Conservation (phyloP, 257 asterid genomes). For the Echites panduratus region DNA sequence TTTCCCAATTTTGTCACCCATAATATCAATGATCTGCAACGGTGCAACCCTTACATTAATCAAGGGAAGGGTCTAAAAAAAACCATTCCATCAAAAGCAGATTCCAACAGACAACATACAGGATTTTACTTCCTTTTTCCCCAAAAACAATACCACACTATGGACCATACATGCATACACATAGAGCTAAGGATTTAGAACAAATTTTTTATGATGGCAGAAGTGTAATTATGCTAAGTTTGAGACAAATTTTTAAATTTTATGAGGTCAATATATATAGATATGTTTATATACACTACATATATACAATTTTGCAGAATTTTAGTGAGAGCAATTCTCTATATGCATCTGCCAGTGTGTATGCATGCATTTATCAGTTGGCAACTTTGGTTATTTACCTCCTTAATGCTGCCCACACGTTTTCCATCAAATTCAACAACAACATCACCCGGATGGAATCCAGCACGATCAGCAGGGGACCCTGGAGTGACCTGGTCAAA, state of each 20-base stretch:
- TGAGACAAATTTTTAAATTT: too few species aligned
- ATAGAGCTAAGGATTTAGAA: too few species aligned
- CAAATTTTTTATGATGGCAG: too few species aligned
- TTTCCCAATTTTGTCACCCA: conserved; percentile 67
- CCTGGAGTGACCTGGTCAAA: conserved; percentile 67
- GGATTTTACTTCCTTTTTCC: not conserved
- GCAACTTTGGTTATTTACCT: conserved; percentile 39
- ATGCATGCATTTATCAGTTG: not conserved
- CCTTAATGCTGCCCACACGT: conserved; percentile 58
- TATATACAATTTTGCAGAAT: too few species aligned
- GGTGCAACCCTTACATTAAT: not conserved
- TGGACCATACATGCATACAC: not conserved
- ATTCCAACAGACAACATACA: not conserved
- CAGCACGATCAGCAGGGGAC: conserved; percentile 88
- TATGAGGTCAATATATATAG: too few species aligned
- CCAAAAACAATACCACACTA: not conserved
- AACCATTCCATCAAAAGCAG: not conserved
- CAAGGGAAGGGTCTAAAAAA: not conserved
- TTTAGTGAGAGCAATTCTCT: too few species aligned
- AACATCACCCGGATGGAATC: conserved; percentile 78
- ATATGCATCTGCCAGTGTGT: not conserved
- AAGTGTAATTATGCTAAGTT: too few species aligned
- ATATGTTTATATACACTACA: too few species aligned
- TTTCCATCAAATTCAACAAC: conserved; percentile 74
- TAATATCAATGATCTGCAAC: conserved; percentile 54